Evolutionary conservation across 2,329 filamentous ascomycete species (phyloP).

Genomic region (Coniochaeta prunicola): DNA sequence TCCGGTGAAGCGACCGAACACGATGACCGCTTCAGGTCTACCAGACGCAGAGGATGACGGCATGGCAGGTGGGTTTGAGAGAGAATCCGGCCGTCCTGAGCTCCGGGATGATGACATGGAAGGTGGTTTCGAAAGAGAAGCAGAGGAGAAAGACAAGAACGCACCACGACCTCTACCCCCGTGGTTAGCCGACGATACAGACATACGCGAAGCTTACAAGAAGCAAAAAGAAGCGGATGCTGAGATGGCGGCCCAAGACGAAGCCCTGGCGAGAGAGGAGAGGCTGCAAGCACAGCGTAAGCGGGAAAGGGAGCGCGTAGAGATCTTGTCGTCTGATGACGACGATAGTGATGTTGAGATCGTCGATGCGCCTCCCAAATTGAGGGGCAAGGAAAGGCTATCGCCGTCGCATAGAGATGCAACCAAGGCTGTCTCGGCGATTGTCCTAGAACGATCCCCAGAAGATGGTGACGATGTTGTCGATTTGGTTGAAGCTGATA

Average conservation of each 20-base stretch:
- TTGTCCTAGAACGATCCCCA: background rate
- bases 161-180: constrained; percentile 60
- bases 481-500: background rate
- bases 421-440: background rate
- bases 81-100: constrained; percentile 5
- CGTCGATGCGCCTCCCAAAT: constrained; percentile 37
- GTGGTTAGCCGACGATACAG: constrained; percentile 61
- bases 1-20: constrained; percentile 10
- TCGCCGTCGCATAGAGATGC: background rate
- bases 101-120: constrained; percentile 41
- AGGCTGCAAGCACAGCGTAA: constrained; percentile 36
- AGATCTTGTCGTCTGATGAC: constrained; percentile 56
- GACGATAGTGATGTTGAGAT: constrained; percentile 51
- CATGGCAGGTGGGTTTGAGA: constrained; percentile 15
- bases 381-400: background rate
- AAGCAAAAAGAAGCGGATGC: constrained; percentile 49
- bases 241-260: constrained; percentile 58
- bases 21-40: background rate
- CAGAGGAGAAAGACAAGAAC: constrained; percentile 28
- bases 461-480: background rate
- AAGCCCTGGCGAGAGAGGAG: constrained; percentile 49
- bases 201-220: constrained; percentile 57
- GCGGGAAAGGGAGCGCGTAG: constrained; percentile 44
- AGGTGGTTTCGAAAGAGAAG: constrained; percentile 58
- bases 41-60: constrained; percentile 9